Base-by-base conservation (phyloP, 2,329 filamentous ascomycete species). In the Rhexocercosporidium sp. region DNA sequence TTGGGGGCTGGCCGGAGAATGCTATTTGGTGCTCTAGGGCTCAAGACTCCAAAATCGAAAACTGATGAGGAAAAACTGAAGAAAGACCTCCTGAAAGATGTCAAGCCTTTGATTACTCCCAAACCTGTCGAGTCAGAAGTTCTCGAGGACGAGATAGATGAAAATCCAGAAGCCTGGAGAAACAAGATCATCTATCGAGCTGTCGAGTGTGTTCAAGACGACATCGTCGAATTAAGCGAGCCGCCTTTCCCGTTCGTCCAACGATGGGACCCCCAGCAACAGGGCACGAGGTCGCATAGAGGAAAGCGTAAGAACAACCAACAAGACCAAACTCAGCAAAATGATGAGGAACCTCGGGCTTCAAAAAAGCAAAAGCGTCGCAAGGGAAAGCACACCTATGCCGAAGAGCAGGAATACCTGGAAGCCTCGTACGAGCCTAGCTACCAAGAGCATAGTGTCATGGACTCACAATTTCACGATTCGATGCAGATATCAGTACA, bases 211-310 rank as follows among this genome's bases (percentile, higher is more conserved):
- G 88, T 89, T 69, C 85, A 92, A n/a, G 86, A 92, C 34, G 86
- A 84, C 5, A 81, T 93, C 46, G 1, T 57, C 25, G 81, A 85
- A 37, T 82, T 97, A 54, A 91, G 86, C 62, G 86, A 92, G 39
- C 94, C 95, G 0, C 92, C 94, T 0, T 97, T 96, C 75, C 94
- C 94, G 0, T 97, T 97, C 77, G 83, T 92, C 18, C 94, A 97
- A 78, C 87, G 92, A 56, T 97, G 94, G 95, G 93, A 97, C 78
- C 85, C 87, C 3, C 90, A 93, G 68, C 92, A 94, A 74, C 84
- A 86, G 77, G 71, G 73, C 39, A 70, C 69, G 18, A 80, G 81
- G 70, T 79, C 74, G 60, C 81, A 82, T 71, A 80, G 78, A 51
- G 78, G 78, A 44, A 87, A 83, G 69, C 80, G 82, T 63, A 89